These are phyloP conservation scores for Globisporangium solare DNA, from an alignment of 352 stramenopile genomes.

Conservation along the genomic window DNA sequence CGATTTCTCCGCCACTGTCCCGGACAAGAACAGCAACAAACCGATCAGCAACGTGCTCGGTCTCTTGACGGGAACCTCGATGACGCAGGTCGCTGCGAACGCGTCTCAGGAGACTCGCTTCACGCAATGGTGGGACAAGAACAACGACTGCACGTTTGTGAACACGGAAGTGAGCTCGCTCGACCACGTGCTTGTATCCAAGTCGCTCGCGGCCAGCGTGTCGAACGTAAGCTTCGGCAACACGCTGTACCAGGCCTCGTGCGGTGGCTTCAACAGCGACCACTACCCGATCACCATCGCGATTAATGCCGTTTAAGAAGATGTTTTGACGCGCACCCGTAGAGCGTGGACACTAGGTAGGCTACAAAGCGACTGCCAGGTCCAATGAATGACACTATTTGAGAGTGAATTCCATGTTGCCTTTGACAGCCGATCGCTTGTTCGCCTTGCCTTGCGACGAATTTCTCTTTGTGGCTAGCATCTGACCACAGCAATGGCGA, in stretches of 20 bases:
- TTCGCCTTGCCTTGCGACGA: too few relatives aligned
- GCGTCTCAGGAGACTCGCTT: constrained; percentile 36
- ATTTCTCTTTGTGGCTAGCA: too few relatives aligned
- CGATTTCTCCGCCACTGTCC: constrained; percentile 43
- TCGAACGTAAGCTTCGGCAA: constrained; percentile 45
- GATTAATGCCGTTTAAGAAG: constrained; percentile 18
- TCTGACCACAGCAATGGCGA: too few relatives aligned
- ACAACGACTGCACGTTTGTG: constrained; percentile 58
- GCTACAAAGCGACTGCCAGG: too few relatives aligned
- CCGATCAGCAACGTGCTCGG: constrained; percentile 51
- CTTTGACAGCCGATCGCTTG: too few relatives aligned
- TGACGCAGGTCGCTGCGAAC: constrained; percentile 42
- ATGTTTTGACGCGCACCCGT: background rate
- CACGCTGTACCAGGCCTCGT: constrained; percentile 44
- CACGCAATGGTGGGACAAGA: constrained; percentile 57
- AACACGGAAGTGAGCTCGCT: constrained; percentile 43
- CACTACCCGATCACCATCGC: constrained; percentile 46
- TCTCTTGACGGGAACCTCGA: constrained; percentile 38
- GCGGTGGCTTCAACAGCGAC: constrained; percentile 53
- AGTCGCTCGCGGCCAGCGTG: constrained; percentile 33
- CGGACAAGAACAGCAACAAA: constrained; percentile 58
- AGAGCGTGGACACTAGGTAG: too few relatives aligned
- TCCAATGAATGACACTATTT: too few relatives aligned
- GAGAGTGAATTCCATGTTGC: too few relatives aligned
- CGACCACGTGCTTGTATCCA: constrained; percentile 61